These are phyloP conservation scores for Vitis rupestris DNA, from an alignment of 164 flowering plant species.

Conservation along the genomic window DNA sequence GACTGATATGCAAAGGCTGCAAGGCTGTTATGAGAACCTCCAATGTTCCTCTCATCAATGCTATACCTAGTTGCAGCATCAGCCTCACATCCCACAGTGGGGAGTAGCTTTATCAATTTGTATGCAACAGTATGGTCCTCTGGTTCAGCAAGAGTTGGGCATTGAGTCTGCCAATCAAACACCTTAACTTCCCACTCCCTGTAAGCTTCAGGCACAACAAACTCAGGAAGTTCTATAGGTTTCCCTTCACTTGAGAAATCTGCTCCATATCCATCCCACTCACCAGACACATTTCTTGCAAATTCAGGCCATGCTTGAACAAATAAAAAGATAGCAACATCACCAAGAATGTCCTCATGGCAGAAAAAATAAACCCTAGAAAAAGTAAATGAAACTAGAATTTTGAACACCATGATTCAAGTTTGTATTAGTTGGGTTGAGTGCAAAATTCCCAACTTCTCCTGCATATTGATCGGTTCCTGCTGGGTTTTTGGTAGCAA, in stretches of 20 bases:
- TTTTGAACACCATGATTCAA: neutral
- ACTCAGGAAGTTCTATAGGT: conserved; percentile 83
- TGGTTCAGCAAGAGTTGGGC: conserved; percentile 79
- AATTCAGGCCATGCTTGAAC: conserved; percentile 72
- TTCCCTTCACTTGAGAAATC: conserved; percentile 69
- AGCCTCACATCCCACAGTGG: conserved; percentile 99
- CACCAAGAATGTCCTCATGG: too few relatives aligned
- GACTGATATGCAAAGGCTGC: conserved; percentile 66
- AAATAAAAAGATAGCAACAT: neutral
- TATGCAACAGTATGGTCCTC: conserved; percentile 38
- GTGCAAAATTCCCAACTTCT: too few relatives aligned
- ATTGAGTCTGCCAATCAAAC: conserved; percentile 96
- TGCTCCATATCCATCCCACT: conserved; percentile 97
- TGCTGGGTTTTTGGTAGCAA: too few relatives aligned
- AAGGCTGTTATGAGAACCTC: conserved; percentile 33
- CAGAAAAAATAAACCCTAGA: neutral
- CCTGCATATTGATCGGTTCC: too few relatives aligned
- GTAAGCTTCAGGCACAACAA: conserved; percentile 85
- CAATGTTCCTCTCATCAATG: conserved; percentile 58
- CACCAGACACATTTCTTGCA: conserved; percentile 76
- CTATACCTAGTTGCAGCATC: conserved; percentile 85
- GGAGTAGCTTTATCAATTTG: conserved; percentile 74
- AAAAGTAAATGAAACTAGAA: neutral
- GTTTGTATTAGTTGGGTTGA: too few relatives aligned
- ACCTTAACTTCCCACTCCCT: conserved; percentile 96